Evolutionary conservation across 768 basidiomycete genomes (phyloP).

Genomic region (Pisolithus albus): DNA sequence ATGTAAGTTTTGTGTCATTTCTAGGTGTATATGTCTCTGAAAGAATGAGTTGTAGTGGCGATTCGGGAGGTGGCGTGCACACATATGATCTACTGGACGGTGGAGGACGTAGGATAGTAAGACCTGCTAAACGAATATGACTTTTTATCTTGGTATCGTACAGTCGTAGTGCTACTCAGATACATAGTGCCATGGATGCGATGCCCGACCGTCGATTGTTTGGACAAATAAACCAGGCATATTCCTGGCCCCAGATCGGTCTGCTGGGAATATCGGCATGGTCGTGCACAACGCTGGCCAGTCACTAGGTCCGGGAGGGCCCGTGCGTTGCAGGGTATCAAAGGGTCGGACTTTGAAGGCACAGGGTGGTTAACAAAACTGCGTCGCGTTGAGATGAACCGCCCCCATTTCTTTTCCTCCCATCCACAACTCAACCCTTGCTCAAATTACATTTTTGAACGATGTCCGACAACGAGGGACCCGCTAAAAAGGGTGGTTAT

Average conservation of each 20-base stretch:
- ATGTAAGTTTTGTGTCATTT: constrained; percentile 39
- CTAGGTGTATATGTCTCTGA: not conserved
- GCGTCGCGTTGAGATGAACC: constrained; percentile 35
- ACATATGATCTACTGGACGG: constrained; percentile 33
- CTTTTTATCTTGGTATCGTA: no score
- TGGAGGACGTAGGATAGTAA: constrained; percentile 16
- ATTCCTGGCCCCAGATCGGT: constrained; percentile 5
- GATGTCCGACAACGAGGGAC: constrained; percentile 33
- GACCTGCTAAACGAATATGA: not conserved
- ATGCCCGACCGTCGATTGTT: constrained; percentile 14
- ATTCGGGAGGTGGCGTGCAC: constrained; percentile 42
- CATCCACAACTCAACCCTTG: constrained; percentile 17
- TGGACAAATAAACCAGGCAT: constrained; percentile 25
- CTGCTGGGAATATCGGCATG: constrained; percentile 8
- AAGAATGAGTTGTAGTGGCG: constrained; percentile 32
- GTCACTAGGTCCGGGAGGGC: constrained; percentile 22
- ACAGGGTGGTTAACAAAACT: constrained; percentile 33
- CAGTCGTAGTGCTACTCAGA: no score
- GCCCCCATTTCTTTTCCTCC: constrained; percentile 26
- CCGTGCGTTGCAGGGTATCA: constrained; percentile 29
- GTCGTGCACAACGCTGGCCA: constrained; percentile 16
- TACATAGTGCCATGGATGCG: no score
- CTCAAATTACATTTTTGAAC: constrained; percentile 13
- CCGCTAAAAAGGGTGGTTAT: constrained; percentile 45
- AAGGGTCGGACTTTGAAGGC: constrained; percentile 33